Evolutionary conservation across 1,284 basidiomycete genomes (phyloP), one percentile per base, ranked within the genome.

Genomic region (Apiotrichum montevideense): DNA sequence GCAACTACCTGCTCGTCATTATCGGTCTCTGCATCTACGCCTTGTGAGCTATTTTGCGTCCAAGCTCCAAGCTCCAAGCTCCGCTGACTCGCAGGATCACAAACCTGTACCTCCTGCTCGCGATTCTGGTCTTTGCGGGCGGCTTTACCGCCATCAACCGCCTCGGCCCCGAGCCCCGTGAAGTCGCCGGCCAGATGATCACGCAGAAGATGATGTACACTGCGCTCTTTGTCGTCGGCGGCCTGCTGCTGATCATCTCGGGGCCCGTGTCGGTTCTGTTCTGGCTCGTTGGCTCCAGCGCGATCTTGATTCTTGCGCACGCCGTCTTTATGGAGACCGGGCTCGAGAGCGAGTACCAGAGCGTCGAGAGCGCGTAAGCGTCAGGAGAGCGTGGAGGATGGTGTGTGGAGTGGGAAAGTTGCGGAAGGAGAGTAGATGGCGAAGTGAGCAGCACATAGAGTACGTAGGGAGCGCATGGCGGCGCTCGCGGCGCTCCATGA

Each of bases 131-230:
- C 80, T 84, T 97, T 66, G 84, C 90, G 61, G 88, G 88, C 47
- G 93, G 93, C 2, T 96, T 95, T 77, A 77, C 83, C 34, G 83
- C 83, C 39, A 93, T 96, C 78, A 94, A 93, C 79, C 85, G 80
- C 69, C 94, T 87, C 65, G 90, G 40, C 11, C 32, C 50, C 33
- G 50, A 74, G 53, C 73, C 73, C 6, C 63, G 77, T 64, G 77
- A 81, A 62, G 72, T 81, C 35, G 77, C 76, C 34, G 75, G 74
- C 39, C 57, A 68, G 62, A 71, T 73, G 47, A 68, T 79, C 54
- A 75, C 77, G 15, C 78, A 77, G 51, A 69, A 66, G 53, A 63
- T 56, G n/a, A 58, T 91, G 51, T 92, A 92, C 78, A 87, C 81
- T 40, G 83, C 55, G 44, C 67, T 70, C 40, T 66, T 67, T 43